Percentiles rank a stretch among this genome's conserved stretches.
Conservation (phyloP, 2,329 filamentous ascomycete genomes). For the Fusarium verticillioides region DNA sequence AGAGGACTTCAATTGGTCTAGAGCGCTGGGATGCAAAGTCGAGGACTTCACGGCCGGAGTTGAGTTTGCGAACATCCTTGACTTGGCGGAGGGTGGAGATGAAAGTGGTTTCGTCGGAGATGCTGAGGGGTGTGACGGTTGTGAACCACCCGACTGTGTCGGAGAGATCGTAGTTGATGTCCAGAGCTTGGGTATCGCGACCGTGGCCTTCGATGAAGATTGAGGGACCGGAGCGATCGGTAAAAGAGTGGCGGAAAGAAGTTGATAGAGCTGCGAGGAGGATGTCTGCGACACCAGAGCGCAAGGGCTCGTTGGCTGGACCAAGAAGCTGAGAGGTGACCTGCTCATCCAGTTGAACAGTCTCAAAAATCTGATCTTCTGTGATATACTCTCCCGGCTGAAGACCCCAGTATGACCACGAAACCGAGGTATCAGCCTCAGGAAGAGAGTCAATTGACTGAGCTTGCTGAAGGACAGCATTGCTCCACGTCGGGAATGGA, state of each 20-base stretch:
- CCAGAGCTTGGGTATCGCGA: neutral
- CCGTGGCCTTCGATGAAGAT: neutral
- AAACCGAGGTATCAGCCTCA: accelerated
- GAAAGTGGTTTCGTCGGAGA: accelerated
- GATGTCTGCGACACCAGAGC: neutral
- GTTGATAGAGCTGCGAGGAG: neutral
- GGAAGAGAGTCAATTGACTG: accelerated
- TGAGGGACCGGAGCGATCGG: neutral
- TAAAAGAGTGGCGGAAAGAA: neutral
- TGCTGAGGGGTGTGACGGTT: neutral
- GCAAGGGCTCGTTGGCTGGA: neutral
- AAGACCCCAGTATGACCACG: neutral
- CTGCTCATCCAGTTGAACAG: neutral
- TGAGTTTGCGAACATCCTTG: neutral
- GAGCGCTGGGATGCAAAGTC: neutral
- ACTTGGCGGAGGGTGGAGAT: neutral
- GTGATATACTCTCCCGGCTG: neutral
- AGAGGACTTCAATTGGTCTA: neutral
- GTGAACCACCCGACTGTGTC: neutral
- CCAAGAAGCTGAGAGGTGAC: neutral
- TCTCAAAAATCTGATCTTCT: neutral
- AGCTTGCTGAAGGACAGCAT: neutral
- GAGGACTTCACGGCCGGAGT: neutral
- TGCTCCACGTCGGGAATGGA: neutral
- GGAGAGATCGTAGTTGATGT: neutral